Evolutionary conservation across 768 basidiomycete genomes (phyloP).

Genomic region (Phylloporus sp.): DNA sequence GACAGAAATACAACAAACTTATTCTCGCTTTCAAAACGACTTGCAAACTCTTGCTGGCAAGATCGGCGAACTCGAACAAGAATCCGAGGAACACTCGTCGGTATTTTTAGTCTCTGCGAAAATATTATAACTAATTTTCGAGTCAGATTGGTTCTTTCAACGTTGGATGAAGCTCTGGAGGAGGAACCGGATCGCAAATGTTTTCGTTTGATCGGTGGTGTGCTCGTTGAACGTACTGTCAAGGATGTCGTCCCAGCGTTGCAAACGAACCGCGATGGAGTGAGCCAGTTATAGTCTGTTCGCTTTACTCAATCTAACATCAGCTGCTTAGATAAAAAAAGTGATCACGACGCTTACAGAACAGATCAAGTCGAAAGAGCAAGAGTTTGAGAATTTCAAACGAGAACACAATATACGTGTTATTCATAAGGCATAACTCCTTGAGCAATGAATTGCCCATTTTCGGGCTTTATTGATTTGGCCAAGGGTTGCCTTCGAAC

Average conservation of each 20-base stretch:
- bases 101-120: slow-evolving; percentile 29
- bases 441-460: slow-evolving; percentile 1
- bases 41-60: slow-evolving; percentile 89
- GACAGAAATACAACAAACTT: slow-evolving; percentile 83
- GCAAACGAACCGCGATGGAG: slow-evolving; percentile 84
- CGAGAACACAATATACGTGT: slow-evolving; percentile 71
- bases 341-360: slow-evolving; percentile 73
- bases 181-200: slow-evolving; percentile 90
- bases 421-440: slow-evolving; percentile 32
- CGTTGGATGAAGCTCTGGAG: slow-evolving; percentile 75
- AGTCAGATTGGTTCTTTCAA: slow-evolving; percentile 77
- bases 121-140: neutral
- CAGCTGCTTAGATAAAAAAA: slow-evolving; percentile 61
- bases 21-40: slow-evolving; percentile 79
- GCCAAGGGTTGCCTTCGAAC: too few species aligned
- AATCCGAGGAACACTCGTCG: slow-evolving; percentile 92
- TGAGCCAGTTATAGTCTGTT: slow-evolving; percentile 34
- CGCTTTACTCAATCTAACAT: slow-evolving; percentile 6
- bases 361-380: slow-evolving; percentile 86
- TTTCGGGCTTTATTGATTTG: too few species aligned
- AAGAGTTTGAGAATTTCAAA: slow-evolving; percentile 77
- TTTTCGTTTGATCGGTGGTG: slow-evolving; percentile 93
- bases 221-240: slow-evolving; percentile 93
- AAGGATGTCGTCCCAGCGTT: slow-evolving; percentile 89
- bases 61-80: slow-evolving; percentile 93